A percentile compares a stretch with the other conserved stretches of the same genome.
Evolutionary conservation across 495 filamentous ascomycete species (phyloP).

Genomic region (Pyrenula massariospora): DNA sequence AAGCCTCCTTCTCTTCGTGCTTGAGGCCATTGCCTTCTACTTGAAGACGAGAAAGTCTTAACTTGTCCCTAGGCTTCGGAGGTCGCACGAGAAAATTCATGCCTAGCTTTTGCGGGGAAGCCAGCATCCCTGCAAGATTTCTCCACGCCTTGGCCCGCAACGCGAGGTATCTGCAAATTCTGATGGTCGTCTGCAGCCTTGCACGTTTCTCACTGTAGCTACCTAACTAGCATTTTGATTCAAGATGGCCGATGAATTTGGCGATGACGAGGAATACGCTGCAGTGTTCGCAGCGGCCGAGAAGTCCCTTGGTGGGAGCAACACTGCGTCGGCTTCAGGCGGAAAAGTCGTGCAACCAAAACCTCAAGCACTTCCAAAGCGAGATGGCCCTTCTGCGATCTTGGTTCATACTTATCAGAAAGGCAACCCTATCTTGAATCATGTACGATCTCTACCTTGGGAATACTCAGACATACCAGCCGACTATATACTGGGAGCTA

Average conservation of each 20-base stretch:
- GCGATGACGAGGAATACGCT: slow-evolving; percentile 45
- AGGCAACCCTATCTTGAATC: slow-evolving; percentile 84
- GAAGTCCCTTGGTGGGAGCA: slow-evolving; percentile 11
- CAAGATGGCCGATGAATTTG: slow-evolving; percentile 46
- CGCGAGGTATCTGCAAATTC: too few species aligned
- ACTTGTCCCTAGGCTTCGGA: too few species aligned
- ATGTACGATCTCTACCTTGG: slow-evolving; percentile 78
- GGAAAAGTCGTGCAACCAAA: slow-evolving; percentile 72
- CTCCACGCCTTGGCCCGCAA: not conserved
- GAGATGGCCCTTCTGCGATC: slow-evolving; percentile 62
- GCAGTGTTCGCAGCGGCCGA: slow-evolving; percentile 37
- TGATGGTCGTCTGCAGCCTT: too few species aligned
- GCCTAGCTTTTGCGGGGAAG: not conserved
- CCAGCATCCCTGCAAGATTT: not conserved
- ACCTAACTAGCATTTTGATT: too few species aligned
- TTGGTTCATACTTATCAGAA: slow-evolving; percentile 81
- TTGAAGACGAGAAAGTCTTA: too few species aligned
- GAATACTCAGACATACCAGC: slow-evolving; percentile 92
- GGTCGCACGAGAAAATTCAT: not conserved
- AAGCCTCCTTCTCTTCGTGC: slow-evolving; percentile 20
- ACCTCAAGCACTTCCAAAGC: slow-evolving; percentile 64
- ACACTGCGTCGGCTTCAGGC: slow-evolving; percentile 13
- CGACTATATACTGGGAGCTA: slow-evolving; percentile 80
- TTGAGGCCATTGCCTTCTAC: slow-evolving; percentile 21
- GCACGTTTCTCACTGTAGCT: too few species aligned